Evolutionary conservation across 768 basidiomycete genomes (phyloP).

Genomic region (Amanita inopinata): DNA sequence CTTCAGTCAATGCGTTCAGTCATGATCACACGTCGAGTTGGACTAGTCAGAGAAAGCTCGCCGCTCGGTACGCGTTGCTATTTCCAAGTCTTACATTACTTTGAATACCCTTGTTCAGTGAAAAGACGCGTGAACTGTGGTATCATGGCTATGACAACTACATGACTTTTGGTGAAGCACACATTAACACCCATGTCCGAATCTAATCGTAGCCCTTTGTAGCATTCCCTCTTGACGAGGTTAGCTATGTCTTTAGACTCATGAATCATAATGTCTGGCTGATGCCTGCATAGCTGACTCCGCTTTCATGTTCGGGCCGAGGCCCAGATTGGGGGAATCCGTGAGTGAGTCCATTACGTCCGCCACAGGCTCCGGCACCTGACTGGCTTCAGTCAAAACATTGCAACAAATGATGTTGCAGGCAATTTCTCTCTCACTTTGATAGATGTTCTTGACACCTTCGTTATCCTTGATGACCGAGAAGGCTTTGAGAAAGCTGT

Average conservation of each 20-base stretch:
- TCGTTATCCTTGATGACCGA: slow-evolving; percentile 80
- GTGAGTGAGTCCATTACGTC: slow-evolving; percentile 33
- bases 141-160: slow-evolving; percentile 87
- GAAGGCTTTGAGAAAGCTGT: slow-evolving; percentile 80
- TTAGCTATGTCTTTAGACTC: slow-evolving; percentile 19
- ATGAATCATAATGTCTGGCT: not conserved
- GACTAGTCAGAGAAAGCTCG: slow-evolving; percentile 48
- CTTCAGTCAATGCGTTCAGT: slow-evolving; percentile 23
- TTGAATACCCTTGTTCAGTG: slow-evolving; percentile 27
- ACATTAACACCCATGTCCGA: slow-evolving; percentile 7
- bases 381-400: slow-evolving; percentile 42
- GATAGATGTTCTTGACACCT: slow-evolving; percentile 75
- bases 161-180: slow-evolving; percentile 62
- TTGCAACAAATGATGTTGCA: slow-evolving; percentile 83
- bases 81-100: not conserved
- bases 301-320: slow-evolving; percentile 76
- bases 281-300: slow-evolving; percentile 51
- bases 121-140: slow-evolving; percentile 71
- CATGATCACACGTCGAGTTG: slow-evolving; percentile 31
- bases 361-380: not conserved
- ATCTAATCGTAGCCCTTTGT: slow-evolving; percentile 14
- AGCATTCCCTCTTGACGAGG: slow-evolving; percentile 88
- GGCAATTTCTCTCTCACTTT: slow-evolving; percentile 88
- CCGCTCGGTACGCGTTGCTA: slow-evolving; percentile 36
- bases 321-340: slow-evolving; percentile 83